Evolutionary conservation across 306 rosid genomes (phyloP), one percentile per base, ranked within the genome.

Genomic region (Abrus precatorius): DNA sequence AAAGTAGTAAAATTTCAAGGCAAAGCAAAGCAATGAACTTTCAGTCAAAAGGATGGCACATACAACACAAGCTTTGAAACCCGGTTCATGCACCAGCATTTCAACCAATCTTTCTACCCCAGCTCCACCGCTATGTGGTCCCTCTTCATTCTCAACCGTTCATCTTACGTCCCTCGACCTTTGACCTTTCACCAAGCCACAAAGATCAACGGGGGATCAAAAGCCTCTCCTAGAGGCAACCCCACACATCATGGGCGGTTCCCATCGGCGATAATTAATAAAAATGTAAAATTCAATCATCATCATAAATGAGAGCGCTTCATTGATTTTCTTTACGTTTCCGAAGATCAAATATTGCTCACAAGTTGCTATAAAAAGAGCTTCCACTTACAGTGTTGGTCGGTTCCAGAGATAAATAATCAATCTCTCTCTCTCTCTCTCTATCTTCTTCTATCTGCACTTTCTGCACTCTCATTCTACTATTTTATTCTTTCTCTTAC

Each of bases 221-320:
- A 11, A 14, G 12, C 56, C 69, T 50, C 64, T 60, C 63, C 6
- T 64, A 69, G 48, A 63, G 8, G n/a, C 44, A 54, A 84, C 84
- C 79, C 88, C 95, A 88, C 89, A 86, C 82, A 36, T 83, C 73
- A 92, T 92, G 94, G 90, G 90, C 89, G 79, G 83, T 87, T 77
- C 81, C 84, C 44, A 84, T 88, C 77, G 70, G 75, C 14, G 71
- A 57, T 80, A 75, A 75, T 74, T 53, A 62, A 69, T 20, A 55
- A 64, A 68, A 74, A 77, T 83, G 47, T 63, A 56, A 66, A 43
- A 9, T 41, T 28, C 72, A 80, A 30, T 12, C 77, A 61, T 87
- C 85, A 86, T 89, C 1, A 8, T 9, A 47, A 47, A 47, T 47
- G 12, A 68, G 20, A 69, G 53, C 80, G 27, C 29, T 67, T 74